Base-by-base conservation (phyloP, 2,329 filamentous ascomycete species). In the Coniochaeta sp. region DNA sequence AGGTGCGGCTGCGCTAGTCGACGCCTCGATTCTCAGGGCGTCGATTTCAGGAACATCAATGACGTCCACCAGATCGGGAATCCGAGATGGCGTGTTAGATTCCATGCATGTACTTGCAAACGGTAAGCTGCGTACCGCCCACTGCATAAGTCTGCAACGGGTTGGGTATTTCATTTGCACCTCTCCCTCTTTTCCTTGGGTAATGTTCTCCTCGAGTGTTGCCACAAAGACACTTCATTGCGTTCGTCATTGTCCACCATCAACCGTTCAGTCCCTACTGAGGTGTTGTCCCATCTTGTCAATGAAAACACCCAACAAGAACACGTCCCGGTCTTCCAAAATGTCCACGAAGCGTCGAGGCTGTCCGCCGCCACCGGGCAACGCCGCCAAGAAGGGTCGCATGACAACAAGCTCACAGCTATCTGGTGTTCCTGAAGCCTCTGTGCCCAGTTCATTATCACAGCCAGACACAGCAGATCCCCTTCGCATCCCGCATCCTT, bases 401-500 rank as follows among this genome's bases (percentile, higher is more conserved):
- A 8, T 17, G 22, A 56, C 54, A 38, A 56, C 54, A 14, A n/a
- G 26, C 54, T 38, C 54, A 22, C 8, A 56, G n/a, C 30, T 56
- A 24, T 26, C 47, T n/a, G 47, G 47, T 14, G 47, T 14, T 22
- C 26, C 47, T n/a, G 22, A 52, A 30, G 47, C 26, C 17, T 24
- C 47, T 9, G n/a, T 38, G 3, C 19, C 7, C 3, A 4, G 16
- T 22, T 32, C 12, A 12, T n/a, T 32, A 38, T 2, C 10, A 22
- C 71, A 67, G 57, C 40, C 63, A 1, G 61, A 65, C 60, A 59
- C 54, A 36, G 63, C 63, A 34, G 72, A 75, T 58, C 72, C 71
- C 28, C 67, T 82, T 58, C 75, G 73, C 38, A 68, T 73, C 26
- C 80, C 79, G 0, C 81, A 83, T 62, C 78, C 76, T 12, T 75